These are phyloP conservation scores for Articulospora tetracladia DNA, from an alignment of 495 filamentous ascomycete species.

Conservation along the genomic window DNA sequence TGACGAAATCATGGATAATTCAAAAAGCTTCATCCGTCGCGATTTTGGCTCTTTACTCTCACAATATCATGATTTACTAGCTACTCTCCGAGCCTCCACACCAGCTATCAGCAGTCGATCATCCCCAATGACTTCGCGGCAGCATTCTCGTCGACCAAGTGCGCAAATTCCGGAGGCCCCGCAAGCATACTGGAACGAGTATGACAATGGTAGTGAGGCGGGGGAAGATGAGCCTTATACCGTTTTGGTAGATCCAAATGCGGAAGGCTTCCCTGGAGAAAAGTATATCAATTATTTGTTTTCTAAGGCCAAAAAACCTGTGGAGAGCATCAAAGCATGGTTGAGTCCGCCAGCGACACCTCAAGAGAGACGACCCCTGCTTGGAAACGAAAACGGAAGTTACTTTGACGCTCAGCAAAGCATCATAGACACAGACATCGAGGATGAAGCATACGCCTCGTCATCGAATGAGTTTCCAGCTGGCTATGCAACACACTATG, in stretches of 20 bases:
- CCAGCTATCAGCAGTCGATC: conserved; percentile 11
- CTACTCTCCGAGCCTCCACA: conserved; percentile 38
- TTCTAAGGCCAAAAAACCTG: conserved; percentile 33
- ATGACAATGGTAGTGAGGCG: conserved; percentile 57
- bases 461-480: conserved; percentile 30
- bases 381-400: neutral
- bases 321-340: conserved; percentile 41
- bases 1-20: conserved; percentile 48
- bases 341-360: conserved; percentile 25
- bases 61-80: conserved; percentile 52
- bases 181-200: conserved; percentile 59
- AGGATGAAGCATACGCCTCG: conserved; percentile 21
- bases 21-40: conserved; percentile 58
- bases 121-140: conserved; percentile 12
- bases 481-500: conserved; percentile 40
- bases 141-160: conserved; percentile 22
- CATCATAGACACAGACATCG: conserved; percentile 18
- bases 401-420: conserved; percentile 17
- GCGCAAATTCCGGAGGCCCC: conserved; percentile 5
- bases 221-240: conserved; percentile 42
- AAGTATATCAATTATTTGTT: conserved; percentile 34
- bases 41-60: conserved; percentile 51
- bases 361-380: conserved; percentile 15
- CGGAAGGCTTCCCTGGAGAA: conserved; percentile 44
- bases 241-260: conserved; percentile 54